Base-by-base conservation (phyloP, 2,329 filamentous ascomycete species). In the Huntiella moniliformis region DNA sequence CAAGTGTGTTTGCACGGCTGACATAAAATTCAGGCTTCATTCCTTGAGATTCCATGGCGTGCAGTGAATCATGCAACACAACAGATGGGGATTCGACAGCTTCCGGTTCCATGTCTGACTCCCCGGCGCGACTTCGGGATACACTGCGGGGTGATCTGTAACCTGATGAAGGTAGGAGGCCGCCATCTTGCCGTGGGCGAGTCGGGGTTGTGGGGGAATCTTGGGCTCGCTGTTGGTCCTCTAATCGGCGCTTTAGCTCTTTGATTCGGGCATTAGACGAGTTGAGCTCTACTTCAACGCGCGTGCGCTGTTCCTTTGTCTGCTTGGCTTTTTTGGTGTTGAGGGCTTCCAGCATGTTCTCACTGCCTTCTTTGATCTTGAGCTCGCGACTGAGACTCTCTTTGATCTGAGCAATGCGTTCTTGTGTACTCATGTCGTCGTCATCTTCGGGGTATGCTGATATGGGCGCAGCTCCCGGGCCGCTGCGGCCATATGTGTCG, bases 341-440 rank as follows among this genome's bases (percentile, higher is more conserved):
- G 53, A 98, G 66, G 10, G 91, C 91, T 65, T 98, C 91, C 35
- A 98, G 69, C 74, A 98, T 79, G 59, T 98, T 98, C 67, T 98
- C 91, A 48, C 88, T 95, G 15, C 91, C 91, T 56, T 88, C 82
- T 62, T 93, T 95, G 59, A 98, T 96, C 68, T 96, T 96, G 65
- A 87, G 79, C 64, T 98, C 92, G 56, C 92, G 88, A 54, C 86
- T 88, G 52, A 98, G 79, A 56, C 80, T 75, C 55, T 95, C 87
- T 56, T 81, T 79, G 51, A 95, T 71, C 44, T 74, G 68, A 16
- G 77, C 73, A 55, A 94, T 76, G 36, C 77, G 73, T 61, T 85
- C 77, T 59, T 93, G 85, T 11, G 77, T 70, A 7, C 69, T 70
- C 12, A 58, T 51, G 54, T 65, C 53, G 56, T 61, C 61, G 49